Conservation (phyloP, 495 filamentous ascomycete species). For the Hypoxylon trugodes region DNA sequence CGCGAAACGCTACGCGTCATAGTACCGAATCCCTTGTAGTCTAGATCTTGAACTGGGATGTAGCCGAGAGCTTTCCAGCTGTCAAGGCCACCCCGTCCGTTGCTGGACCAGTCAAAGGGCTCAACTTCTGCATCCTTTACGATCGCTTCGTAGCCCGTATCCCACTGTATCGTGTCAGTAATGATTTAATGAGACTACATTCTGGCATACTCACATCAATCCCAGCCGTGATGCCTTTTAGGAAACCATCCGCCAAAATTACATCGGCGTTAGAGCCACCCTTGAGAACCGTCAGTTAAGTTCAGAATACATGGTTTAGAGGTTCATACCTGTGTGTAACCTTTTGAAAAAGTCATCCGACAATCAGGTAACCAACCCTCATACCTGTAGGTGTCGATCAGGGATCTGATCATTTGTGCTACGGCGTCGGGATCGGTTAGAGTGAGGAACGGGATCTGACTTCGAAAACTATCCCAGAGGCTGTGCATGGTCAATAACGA, state of each 20-base stretch:
- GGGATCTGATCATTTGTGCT: conserved; percentile 70
- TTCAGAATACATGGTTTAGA: background rate
- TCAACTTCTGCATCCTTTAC: conserved; percentile 80
- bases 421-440: conserved; percentile 71
- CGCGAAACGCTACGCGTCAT: conserved; percentile 76
- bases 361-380: conserved; percentile 76
- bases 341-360: conserved; percentile 69
- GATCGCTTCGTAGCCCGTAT: conserved; percentile 74
- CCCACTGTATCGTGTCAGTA: conserved; percentile 56
- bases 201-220: conserved; percentile 61
- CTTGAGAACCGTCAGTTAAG: conserved; percentile 46
- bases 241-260: conserved; percentile 71
- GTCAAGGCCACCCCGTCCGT: conserved; percentile 73
- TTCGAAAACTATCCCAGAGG: conserved; percentile 79
- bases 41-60: conserved; percentile 74
- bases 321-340: conserved; percentile 68
- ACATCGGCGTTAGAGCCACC: conserved; percentile 86
- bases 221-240: conserved; percentile 69
- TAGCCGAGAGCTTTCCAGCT: conserved; percentile 75
- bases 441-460: conserved; percentile 74
- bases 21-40: conserved; percentile 71
- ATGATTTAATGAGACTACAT: background rate
- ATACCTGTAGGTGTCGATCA: conserved; percentile 77
- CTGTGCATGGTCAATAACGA: conserved; percentile 32
- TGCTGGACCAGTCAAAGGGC: conserved; percentile 72